A percentile compares a stretch with the other conserved stretches of the same genome.
Conservation (phyloP, 306 rosid species). For the Rosa chinensis region DNA sequence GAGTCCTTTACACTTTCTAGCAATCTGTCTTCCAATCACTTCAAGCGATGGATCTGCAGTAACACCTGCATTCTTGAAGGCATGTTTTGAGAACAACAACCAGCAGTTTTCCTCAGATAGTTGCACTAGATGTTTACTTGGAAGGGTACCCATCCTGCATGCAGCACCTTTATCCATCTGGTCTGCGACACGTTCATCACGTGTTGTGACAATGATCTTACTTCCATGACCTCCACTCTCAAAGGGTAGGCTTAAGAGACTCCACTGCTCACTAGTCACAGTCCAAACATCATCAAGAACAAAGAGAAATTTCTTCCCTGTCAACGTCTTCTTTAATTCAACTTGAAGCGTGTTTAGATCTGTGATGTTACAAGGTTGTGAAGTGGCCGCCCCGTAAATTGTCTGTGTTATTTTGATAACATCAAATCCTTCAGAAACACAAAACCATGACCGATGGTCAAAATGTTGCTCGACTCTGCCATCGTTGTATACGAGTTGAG, state of each 20-base stretch:
- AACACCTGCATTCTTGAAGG: neutral
- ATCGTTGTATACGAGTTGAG: neutral
- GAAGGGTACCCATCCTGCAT: neutral
- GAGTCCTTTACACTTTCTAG: constrained; percentile 26
- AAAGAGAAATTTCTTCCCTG: neutral
- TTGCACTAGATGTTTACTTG: neutral
- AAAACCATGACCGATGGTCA: neutral
- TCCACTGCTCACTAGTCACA: neutral
- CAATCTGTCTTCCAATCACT: constrained; percentile 17
- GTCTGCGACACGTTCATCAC: neutral
- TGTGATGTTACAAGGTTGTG: neutral
- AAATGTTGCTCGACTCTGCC: neutral
- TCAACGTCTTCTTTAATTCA: neutral
- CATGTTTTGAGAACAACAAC: neutral
- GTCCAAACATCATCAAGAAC: neutral
- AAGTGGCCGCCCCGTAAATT: neutral
- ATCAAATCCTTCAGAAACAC: neutral
- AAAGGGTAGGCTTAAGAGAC: neutral
- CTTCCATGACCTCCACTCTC: neutral
- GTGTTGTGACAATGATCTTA: constrained; percentile 4
- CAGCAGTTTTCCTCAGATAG: neutral
- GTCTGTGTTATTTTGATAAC: neutral
- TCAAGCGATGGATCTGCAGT: neutral
- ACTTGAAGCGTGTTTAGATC: neutral
- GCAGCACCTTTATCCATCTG: too few relatives aligned